phyloP scores from a whole-genome alignment of 257 asterid species.

The Plantago elongata region DNA sequence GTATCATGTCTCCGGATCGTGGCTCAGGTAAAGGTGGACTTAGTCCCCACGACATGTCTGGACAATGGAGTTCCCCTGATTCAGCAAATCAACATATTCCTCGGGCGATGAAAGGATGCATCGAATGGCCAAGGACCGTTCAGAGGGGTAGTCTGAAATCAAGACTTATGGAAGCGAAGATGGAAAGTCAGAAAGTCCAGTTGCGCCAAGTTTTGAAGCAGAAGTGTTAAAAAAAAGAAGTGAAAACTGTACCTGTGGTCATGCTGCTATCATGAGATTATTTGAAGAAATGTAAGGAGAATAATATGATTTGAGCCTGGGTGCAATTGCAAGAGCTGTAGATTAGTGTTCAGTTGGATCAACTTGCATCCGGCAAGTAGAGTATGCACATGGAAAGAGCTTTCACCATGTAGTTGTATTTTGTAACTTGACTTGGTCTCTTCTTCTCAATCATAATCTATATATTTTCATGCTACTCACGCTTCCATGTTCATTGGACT shows the following conservation, averaged over 20 bases:
- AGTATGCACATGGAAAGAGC: not conserved
- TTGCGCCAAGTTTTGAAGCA: conserved; percentile 89
- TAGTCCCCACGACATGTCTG: conserved; percentile 49
- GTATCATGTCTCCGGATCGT: conserved; percentile 39
- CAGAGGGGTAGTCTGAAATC: conserved; percentile 74
- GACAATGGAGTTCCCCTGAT: conserved; percentile 69
- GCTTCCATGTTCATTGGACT: no score
- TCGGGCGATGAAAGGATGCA: conserved; percentile 81
- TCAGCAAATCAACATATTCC: conserved; percentile 51
- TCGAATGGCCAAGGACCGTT: conserved; percentile 67
- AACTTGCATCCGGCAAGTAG: conserved; percentile 5
- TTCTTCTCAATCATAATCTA: no score
- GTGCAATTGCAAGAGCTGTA: conserved; percentile 10
- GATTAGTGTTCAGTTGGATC: not conserved
- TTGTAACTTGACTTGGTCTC: not conserved
- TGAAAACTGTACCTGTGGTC: not conserved
- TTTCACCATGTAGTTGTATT: not conserved
- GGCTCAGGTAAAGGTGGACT: conserved; percentile 42
- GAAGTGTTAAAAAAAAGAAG: conserved; percentile 24
- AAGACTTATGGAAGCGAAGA: conserved; percentile 71
- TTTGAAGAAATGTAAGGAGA: conserved; percentile 3
- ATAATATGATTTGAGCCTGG: not conserved
- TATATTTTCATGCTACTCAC: no score
- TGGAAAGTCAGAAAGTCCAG: conserved; percentile 85
- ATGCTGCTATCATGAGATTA: not conserved